Evolutionary conservation across 345 rosid species (phyloP), one percentile per base, ranked within the genome.

Genomic region (Durio zibethinus): DNA sequence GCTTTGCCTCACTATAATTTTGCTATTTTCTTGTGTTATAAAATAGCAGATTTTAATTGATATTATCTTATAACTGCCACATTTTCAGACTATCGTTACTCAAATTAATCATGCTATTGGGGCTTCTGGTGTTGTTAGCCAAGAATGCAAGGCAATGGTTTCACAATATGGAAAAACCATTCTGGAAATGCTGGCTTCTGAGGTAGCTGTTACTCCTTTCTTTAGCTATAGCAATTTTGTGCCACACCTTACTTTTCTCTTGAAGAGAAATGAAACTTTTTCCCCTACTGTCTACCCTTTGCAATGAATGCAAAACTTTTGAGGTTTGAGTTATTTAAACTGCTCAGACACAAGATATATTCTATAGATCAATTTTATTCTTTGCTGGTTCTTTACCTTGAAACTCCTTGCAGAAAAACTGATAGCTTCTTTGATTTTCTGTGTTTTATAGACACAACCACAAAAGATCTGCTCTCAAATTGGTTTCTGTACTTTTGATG

Each of bases 381-480:
- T 47, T 70, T 70, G 21, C 21, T 8, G 59, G 36, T 70, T 29
- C 0, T 38, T 66, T 21, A 33, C 27, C 23, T 43, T 29, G 43
- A 33, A 56, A 57, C 36, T 53, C 25, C 40, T 52, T 62, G 47
- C 77, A 45, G 31, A 25, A 48, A 67, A 27, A 63, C 63, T 40
- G 73, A 60, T 73, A 48, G 52, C 38, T 71, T 16, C 67, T 35
- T 6, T 40, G 70, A 70, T 50, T 42, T 52, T 45, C 72, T 63
- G 38, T 62, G 15, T 36, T 77, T 71, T 47, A 53, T 59, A 93
- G 98, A 86, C 88, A 35, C 85, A 85, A 79, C 98, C 99, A 0
- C 78, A 83, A 68, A 90, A 86, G 77, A 87, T 95, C 62, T 95
- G 99, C 84, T 93, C 98, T 54, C 92, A 88, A 78, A 84, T 95